Evolutionary conservation across 2,329 filamentous ascomycete genomes (phyloP).

Genomic region (Cladophialophora bantiana): DNA sequence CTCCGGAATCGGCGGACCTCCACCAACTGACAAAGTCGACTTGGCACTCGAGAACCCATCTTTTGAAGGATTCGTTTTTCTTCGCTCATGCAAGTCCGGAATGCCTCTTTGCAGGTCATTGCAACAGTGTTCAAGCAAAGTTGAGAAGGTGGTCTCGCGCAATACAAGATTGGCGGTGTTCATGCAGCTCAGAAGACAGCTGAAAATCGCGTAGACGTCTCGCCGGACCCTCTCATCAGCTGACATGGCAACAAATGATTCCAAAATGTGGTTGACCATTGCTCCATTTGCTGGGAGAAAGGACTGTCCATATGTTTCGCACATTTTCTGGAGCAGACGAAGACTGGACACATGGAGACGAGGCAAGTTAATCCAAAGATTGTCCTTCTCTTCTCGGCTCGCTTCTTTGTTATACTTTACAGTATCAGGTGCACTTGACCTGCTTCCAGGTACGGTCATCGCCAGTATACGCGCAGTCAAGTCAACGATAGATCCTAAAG

Average conservation of each 20-base stretch:
- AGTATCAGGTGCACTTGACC: constrained; percentile 48
- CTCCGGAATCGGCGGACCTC: neutral
- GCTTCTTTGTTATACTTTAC: constrained; percentile 75
- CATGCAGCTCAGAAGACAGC: constrained; percentile 64
- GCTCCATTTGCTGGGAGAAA: constrained; percentile 67
- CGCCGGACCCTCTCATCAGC: constrained; percentile 62
- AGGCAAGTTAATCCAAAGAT: constrained; percentile 76
- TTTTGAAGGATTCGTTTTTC: constrained; percentile 5
- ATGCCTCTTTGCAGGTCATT: constrained; percentile 63
- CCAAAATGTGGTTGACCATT: constrained; percentile 73
- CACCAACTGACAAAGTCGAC: neutral
- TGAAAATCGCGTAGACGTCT: constrained; percentile 66
- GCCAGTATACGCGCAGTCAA: constrained; percentile 73
- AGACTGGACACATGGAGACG: constrained; percentile 76
- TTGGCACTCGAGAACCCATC: constrained; percentile 7
- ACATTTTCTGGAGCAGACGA: constrained; percentile 64
- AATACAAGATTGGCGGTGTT: constrained; percentile 73
- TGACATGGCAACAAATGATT: constrained; percentile 68
- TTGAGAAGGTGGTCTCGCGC: constrained; percentile 67
- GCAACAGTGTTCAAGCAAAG: constrained; percentile 73
- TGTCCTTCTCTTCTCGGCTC: constrained; percentile 79
- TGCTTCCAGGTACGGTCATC: constrained; percentile 61
- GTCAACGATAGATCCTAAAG: constrained; percentile 72
- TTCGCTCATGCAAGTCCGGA: neutral
- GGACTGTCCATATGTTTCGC: constrained; percentile 64